A percentile compares a stretch with the other conserved stretches of the same genome.
These are phyloP conservation scores for Aspergillus clavatus DNA, from an alignment of 2,329 filamentous ascomycete genomes.

Conservation along the genomic window DNA sequence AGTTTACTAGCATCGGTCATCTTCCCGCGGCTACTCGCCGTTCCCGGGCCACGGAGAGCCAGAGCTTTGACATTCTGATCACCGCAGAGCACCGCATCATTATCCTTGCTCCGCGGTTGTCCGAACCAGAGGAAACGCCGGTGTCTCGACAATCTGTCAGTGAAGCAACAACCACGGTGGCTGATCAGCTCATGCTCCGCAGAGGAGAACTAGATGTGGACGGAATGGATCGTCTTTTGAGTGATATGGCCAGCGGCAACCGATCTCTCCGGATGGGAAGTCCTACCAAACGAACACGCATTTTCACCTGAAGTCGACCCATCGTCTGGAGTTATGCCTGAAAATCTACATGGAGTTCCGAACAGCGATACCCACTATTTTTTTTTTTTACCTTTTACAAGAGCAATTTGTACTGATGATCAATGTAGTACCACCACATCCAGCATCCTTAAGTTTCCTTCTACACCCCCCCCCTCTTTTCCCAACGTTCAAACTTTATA, in stretches of 20 bases:
- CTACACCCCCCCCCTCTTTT: neutral
- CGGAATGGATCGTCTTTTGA: conserved; percentile 45
- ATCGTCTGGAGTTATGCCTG: neutral
- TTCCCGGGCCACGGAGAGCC: conserved; percentile 18
- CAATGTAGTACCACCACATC: no score
- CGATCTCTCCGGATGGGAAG: conserved; percentile 32
- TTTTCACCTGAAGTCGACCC: conserved; percentile 27
- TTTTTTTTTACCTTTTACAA: no score
- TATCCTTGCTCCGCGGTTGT: conserved; percentile 31
- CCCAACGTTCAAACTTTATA: conserved; percentile 2
- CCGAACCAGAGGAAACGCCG: conserved; percentile 21
- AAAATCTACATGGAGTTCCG: conserved; percentile 7
- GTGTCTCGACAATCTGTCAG: conserved; percentile 9
- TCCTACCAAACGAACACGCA: conserved; percentile 33
- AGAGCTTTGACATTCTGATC: conserved; percentile 37
- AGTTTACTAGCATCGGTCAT: conserved; percentile 35
- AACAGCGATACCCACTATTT: conserved; percentile 26
- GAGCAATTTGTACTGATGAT: conserved; percentile 5
- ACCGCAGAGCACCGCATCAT: conserved; percentile 39
- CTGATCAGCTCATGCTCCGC: conserved; percentile 40
- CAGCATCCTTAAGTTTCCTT: no score
- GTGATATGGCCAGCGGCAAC: conserved; percentile 35
- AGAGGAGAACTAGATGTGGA: conserved; percentile 44
- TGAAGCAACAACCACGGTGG: conserved; percentile 20
- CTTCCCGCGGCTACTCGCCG: conserved; percentile 28